These are phyloP conservation scores for Geopyxis carbonaria DNA, from an alignment of 495 filamentous ascomycete species.

Conservation along the genomic window DNA sequence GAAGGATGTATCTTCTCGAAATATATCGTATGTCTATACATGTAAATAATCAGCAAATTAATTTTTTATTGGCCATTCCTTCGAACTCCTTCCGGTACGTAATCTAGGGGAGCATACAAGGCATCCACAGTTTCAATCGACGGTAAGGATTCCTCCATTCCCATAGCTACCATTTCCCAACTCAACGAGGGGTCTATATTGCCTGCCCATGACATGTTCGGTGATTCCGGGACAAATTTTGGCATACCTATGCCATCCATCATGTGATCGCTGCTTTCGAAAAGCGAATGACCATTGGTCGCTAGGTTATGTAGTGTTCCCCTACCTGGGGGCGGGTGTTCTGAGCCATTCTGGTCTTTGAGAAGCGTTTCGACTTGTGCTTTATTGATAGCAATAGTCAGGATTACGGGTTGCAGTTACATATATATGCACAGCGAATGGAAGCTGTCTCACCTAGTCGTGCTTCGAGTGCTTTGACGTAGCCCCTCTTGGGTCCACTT, in stretches of 20 bases:
- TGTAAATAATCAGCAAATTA: not conserved
- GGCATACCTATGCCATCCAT: slow-evolving; percentile 1
- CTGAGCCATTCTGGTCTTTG: slow-evolving; percentile 53
- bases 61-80: no score
- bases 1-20: slow-evolving; percentile 82
- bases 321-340: no score
- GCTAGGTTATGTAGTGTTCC: not conserved
- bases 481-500: slow-evolving; percentile 93
- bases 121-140: slow-evolving; percentile 77
- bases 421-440: not conserved
- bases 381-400: slow-evolving; percentile 26
- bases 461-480: slow-evolving; percentile 94
- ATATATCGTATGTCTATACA: slow-evolving; percentile 56
- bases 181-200: not conserved
- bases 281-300: slow-evolving; percentile 11
- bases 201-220: no score
- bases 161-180: slow-evolving; percentile 91
- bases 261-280: slow-evolving; percentile 4
- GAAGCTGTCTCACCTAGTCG: slow-evolving; percentile 52
- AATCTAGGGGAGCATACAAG: slow-evolving; percentile 38
- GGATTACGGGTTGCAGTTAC: slow-evolving; percentile 4
- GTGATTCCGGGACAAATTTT: no score
- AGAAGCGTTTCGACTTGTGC: slow-evolving; percentile 90
- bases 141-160: slow-evolving; percentile 81
- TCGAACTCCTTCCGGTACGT: not conserved